Base-by-base conservation (phyloP, 2,329 filamentous ascomycete genomes). In the Geoglossum cookeanum region DNA sequence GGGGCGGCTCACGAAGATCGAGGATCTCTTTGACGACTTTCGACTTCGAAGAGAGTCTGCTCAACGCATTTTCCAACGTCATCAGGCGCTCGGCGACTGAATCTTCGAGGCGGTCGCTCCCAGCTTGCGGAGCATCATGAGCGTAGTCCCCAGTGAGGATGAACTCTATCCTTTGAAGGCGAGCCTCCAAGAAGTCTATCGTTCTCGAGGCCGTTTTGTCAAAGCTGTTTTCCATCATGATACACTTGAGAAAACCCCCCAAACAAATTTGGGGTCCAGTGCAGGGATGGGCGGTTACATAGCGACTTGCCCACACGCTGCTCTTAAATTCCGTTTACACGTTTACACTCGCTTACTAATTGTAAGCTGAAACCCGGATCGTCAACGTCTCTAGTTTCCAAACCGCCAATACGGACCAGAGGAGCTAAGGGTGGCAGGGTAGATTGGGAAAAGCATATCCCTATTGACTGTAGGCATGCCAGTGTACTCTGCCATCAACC, bases 1-100 rank as follows among this genome's bases (percentile, higher is more conserved):
- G 27, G 57, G 8, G 51, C 39, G 44, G 65, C 77, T 27, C 73
- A 81, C 79, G 80, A 30, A 82, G 78, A 63, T 76, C 77, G 42
- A 83, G 70, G 5, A 83, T 71, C 62, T 82, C 78, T 45, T 64
- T 60, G 48, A 63, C 60, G 8, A 64, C 61, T 39, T 57, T 59
- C 22, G 62, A 65, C 51, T 63, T 61, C 55, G 57, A 60, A 42
- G 59, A 61, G n/a, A 66, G 62, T 44, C 61, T 60, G 32, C 49
- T 53, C 8, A 65, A 60, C n/a, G 61, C 61, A 13, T 59, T 58
- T 55, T 65, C 62, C 29, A 66, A 58, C 11, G 58, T 58, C 45
- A 58, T 58, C 30, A 66, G 59, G 13, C 63, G 63, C 6, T 63
- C 57, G 42, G 56, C 58, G 48, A 64, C 63, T 32, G 72, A 74